Evolutionary conservation across 306 rosid genomes (phyloP).

Genomic region (Senna siamea): DNA sequence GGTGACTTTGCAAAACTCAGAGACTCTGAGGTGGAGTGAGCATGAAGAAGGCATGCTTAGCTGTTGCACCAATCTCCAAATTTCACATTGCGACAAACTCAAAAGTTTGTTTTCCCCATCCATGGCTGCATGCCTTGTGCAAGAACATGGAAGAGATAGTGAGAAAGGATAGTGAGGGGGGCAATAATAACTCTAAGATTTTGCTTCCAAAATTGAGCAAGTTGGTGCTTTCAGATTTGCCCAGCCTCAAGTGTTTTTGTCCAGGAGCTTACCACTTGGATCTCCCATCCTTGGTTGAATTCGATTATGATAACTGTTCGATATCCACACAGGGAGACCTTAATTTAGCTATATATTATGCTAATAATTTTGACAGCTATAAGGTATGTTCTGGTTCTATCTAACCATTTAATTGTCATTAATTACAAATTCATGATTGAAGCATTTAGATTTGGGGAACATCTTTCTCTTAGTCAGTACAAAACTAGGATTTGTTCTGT

Average conservation of each 20-base stretch:
- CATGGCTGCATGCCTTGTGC: conserved; percentile 20
- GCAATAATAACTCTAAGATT: conserved; percentile 1
- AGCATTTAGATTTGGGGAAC: too few relatives aligned
- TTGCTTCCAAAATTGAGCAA: background rate
- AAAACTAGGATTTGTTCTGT: too few relatives aligned
- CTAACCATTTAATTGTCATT: too few relatives aligned
- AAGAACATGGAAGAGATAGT: conserved; percentile 14
- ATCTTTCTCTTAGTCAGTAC: too few relatives aligned
- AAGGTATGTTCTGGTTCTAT: too few relatives aligned
- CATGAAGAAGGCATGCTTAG: too few relatives aligned
- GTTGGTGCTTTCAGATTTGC: rapidly evolving
- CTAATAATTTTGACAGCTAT: too few relatives aligned
- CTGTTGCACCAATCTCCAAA: background rate
- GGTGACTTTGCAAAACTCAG: too few relatives aligned
- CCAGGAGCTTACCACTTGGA: conserved; percentile 3
- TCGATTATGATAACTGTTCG: background rate
- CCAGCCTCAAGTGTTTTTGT: conserved; percentile 25
- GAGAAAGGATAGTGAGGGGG: conserved; percentile 4
- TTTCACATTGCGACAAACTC: background rate
- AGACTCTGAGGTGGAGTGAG: too few relatives aligned
- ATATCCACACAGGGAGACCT: too few relatives aligned
- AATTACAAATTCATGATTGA: too few relatives aligned
- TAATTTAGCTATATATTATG: too few relatives aligned
- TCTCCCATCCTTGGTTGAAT: background rate
- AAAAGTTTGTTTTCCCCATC: conserved; percentile 9